A percentile compares a stretch with the other conserved stretches of the same genome.
These are phyloP conservation scores for Plasmodium fragile DNA, from an alignment of 169 alveolate species.

Conservation along the genomic window DNA sequence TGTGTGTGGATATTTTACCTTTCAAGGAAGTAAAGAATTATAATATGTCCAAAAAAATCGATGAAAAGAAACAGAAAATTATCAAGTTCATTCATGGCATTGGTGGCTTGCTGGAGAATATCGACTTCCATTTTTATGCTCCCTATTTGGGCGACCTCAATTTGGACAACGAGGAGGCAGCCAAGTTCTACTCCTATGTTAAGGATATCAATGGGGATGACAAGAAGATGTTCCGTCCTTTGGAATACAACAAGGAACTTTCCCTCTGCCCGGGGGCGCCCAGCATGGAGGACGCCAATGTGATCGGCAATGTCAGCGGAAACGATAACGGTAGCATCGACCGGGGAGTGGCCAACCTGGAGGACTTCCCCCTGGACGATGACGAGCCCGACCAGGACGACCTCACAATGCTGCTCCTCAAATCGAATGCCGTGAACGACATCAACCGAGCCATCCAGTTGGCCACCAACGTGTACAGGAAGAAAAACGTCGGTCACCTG, in stretches of 20 bases:
- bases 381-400: slow-evolving; percentile 29
- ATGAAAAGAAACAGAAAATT: slow-evolving; percentile 36
- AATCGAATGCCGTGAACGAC: slow-evolving; percentile 29
- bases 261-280: background rate
- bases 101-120: slow-evolving; percentile 62
- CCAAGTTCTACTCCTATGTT: slow-evolving; percentile 38
- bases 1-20: slow-evolving; percentile 39
- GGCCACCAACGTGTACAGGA: slow-evolving; percentile 44
- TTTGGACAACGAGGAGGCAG: slow-evolving; percentile 32
- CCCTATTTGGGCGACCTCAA: slow-evolving; percentile 71
- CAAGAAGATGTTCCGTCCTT: background rate
- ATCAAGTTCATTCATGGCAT: slow-evolving; percentile 68
- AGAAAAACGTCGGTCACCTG: slow-evolving; percentile 9
- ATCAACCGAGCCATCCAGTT: slow-evolving; percentile 53
- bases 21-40: slow-evolving; percentile 62
- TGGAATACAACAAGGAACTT: slow-evolving; percentile 35
- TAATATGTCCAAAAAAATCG: slow-evolving; percentile 31
- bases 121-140: slow-evolving; percentile 55
- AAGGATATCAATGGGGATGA: slow-evolving; percentile 3
- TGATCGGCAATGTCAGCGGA: background rate
- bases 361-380: background rate
- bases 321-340: background rate
- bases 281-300: background rate
- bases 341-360: background rate
- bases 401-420: slow-evolving; percentile 30